Percentiles rank a stretch among this genome's conserved stretches.
Evolutionary conservation across 352 stramenopile species (phyloP).

Genomic region (Pythium utonaiense): DNA sequence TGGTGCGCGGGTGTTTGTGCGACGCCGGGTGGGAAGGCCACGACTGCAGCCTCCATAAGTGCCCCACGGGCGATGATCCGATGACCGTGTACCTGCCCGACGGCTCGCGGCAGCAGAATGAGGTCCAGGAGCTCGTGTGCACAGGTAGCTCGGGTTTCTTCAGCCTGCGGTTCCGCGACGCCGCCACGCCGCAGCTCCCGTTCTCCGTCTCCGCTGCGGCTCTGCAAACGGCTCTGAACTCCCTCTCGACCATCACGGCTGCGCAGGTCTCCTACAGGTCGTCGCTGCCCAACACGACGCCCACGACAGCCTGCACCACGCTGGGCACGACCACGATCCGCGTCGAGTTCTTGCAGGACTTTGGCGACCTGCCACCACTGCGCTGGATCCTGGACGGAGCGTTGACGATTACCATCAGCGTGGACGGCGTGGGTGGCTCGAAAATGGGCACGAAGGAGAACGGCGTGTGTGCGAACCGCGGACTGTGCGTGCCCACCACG

Average conservation of each 20-base stretch:
- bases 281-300: conserved; percentile 10
- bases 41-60: conserved; percentile 85
- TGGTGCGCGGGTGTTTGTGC: conserved; percentile 84
- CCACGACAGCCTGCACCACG: conserved; percentile 34
- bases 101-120: conserved; percentile 58
- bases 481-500: conserved; percentile 44
- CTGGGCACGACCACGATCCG: conserved; percentile 52
- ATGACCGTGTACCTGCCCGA: conserved; percentile 44
- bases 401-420: conserved; percentile 42
- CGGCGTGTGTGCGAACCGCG: conserved; percentile 54
- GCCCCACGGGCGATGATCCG: conserved; percentile 87
- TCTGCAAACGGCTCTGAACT: conserved; percentile 34
- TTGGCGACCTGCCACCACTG: conserved; percentile 57
- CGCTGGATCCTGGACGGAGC: conserved; percentile 66
- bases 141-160: conserved; percentile 56
- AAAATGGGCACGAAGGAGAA: conserved; percentile 65
- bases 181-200: conserved; percentile 48
- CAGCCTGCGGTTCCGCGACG: conserved; percentile 67
- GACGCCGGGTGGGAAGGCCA: conserved; percentile 87
- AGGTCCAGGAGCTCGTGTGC: conserved; percentile 78
- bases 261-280: conserved; percentile 47
- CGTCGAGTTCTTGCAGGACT: conserved; percentile 64
- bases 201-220: conserved; percentile 31
- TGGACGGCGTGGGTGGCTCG: conserved; percentile 43
- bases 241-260: conserved; percentile 43